These are phyloP conservation scores for Diplodia seriata DNA, from an alignment of 2,329 filamentous ascomycete genomes.

Conservation along the genomic window DNA sequence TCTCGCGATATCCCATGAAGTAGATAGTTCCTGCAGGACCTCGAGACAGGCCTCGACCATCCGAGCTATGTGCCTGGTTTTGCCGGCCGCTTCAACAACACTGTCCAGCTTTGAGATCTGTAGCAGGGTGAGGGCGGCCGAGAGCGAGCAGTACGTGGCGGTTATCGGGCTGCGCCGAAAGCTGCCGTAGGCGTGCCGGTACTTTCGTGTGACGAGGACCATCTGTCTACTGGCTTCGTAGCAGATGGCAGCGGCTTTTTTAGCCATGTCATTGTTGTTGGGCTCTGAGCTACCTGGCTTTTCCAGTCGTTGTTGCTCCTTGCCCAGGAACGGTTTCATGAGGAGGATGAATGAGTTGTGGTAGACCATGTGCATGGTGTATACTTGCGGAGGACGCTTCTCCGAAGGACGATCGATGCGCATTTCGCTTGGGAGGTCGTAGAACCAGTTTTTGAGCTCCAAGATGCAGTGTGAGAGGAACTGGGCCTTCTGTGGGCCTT, in stretches of 20 bases:
- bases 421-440: constrained; percentile 44
- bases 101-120: background rate
- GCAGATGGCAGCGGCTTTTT: constrained; percentile 36
- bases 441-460: constrained; percentile 47
- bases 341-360: constrained; percentile 46
- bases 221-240: constrained; percentile 39
- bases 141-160: constrained; percentile 47
- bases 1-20: constrained; percentile 1
- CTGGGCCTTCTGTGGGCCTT: constrained; percentile 36
- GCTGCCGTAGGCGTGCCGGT: constrained; percentile 45
- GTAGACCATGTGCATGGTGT: constrained; percentile 47
- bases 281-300: background rate
- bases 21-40: constrained; percentile 14
- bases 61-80: background rate
- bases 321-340: constrained; percentile 41
- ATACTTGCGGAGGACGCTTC: constrained; percentile 40
- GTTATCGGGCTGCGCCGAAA: constrained; percentile 47
- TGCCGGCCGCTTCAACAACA: background rate
- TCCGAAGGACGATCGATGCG: constrained; percentile 38
- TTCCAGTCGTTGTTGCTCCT: background rate
- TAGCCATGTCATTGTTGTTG: background rate
- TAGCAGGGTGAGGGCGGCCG: constrained; percentile 41
- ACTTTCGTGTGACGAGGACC: constrained; percentile 42
- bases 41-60: constrained; percentile 18
- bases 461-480: constrained; percentile 45